Percentiles rank a stretch among this genome's conserved stretches.
Evolutionary conservation across 495 filamentous ascomycete species (phyloP).

Genomic region (Chlorociboria aeruginascens): DNA sequence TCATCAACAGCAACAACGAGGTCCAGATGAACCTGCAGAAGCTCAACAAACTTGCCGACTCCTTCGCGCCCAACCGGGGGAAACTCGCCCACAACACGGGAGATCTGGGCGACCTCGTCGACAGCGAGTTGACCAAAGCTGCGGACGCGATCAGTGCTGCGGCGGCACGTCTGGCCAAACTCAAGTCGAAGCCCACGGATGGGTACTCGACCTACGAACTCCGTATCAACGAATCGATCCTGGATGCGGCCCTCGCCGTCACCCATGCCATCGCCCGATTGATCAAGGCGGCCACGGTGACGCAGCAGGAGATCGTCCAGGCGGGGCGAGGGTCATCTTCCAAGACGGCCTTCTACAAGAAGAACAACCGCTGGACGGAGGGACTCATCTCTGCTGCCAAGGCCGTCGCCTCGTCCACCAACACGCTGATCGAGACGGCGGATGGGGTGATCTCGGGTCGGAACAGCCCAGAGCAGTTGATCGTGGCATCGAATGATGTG

Average conservation of each 20-base stretch:
- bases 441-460: constrained; percentile 87
- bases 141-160: constrained; percentile 92
- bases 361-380: constrained; percentile 95
- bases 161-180: constrained; percentile 72
- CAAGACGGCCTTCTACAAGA: constrained; percentile 97
- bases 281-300: constrained; percentile 89
- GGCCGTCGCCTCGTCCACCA: constrained; percentile 83
- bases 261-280: constrained; percentile 93
- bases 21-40: constrained; percentile 84
- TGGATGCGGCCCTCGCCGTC: constrained; percentile 88
- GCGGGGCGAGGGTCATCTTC: constrained; percentile 83
- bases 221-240: constrained; percentile 84
- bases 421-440: constrained; percentile 92
- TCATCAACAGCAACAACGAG: constrained; percentile 92
- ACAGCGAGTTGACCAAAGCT: constrained; percentile 84
- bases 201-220: constrained; percentile 95
- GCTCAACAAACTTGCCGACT: constrained; percentile 82
- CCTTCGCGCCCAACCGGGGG: constrained; percentile 73
- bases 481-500: constrained; percentile 94
- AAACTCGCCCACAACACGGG: constrained; percentile 65
- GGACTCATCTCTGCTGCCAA: constrained; percentile 94
- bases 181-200: constrained; percentile 88
- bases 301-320: constrained; percentile 95
- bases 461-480: constrained; percentile 91
- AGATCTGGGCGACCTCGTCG: constrained; percentile 87